These are phyloP conservation scores for Durio zibethinus DNA, from an alignment of 345 rosid genomes.

Conservation along the genomic window DNA sequence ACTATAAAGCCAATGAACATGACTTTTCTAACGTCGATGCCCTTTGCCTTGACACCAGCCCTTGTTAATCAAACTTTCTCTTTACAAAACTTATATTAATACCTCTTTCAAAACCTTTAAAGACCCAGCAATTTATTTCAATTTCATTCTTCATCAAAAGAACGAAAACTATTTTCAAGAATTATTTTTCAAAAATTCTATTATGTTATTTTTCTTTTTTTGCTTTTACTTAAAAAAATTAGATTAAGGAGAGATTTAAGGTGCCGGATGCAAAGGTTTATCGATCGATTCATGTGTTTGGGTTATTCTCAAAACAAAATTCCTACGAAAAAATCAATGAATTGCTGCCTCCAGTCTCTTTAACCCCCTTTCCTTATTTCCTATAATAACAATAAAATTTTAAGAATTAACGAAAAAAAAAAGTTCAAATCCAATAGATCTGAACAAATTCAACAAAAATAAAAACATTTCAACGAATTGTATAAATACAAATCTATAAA, in stretches of 20 bases:
- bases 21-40: background rate
- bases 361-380: constrained; percentile 19
- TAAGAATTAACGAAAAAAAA: background rate
- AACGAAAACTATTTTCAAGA: too few relatives aligned
- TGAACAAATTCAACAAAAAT: background rate
- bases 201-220: too few relatives aligned
- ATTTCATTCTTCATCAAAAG: too few relatives aligned
- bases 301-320: too few relatives aligned
- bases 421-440: background rate
- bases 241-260: too few relatives aligned
- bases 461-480: background rate
- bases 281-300: too few relatives aligned
- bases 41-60: background rate
- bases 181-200: too few relatives aligned
- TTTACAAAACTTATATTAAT: background rate
- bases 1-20: background rate
- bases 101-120: background rate
- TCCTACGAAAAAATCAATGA: too few relatives aligned
- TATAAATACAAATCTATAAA: background rate
- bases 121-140: background rate
- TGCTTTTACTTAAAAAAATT: too few relatives aligned
- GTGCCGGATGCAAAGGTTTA: too few relatives aligned
- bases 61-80: background rate
- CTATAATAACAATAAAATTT: background rate
- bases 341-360: constrained; percentile 97